phyloP scores from a whole-genome alignment of 2,329 filamentous ascomycete genomes.

The Coniella lustricola region DNA sequence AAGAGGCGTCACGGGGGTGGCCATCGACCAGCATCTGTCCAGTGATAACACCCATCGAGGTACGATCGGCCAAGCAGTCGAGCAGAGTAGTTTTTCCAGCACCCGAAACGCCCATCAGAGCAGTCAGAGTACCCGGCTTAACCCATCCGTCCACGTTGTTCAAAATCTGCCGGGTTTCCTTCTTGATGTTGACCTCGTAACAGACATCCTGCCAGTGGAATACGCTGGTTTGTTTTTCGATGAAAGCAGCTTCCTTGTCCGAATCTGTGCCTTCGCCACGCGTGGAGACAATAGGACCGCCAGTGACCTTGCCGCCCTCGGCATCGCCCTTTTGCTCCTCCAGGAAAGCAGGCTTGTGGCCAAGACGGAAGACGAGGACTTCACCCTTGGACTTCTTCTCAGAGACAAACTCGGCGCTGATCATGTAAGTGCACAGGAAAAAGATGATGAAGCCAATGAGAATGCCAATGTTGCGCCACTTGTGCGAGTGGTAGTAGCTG shows the following conservation, averaged over 20 bases:
- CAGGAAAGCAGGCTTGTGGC: conserved; percentile 52
- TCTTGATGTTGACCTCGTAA: conserved; percentile 17
- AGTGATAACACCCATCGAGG: conserved; percentile 63
- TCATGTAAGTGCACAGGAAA: conserved; percentile 55
- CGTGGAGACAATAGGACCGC: conserved; percentile 39
- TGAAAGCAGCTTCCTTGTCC: conserved; percentile 27
- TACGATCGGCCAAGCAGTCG: conserved; percentile 61
- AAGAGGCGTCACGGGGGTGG: conserved; percentile 52
- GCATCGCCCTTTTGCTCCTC: conserved; percentile 57
- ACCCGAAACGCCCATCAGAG: conserved; percentile 50
- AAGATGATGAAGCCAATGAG: conserved; percentile 58
- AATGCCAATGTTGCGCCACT: conserved; percentile 68
- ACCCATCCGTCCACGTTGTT: conserved; percentile 17
- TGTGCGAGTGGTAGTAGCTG: conserved; percentile 49
- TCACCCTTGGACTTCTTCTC: conserved; percentile 68
- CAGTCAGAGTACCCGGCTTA: conserved; percentile 16
- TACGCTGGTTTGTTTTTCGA: conserved; percentile 14
- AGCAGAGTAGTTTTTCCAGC: conserved; percentile 68
- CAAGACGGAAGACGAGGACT: conserved; percentile 66
- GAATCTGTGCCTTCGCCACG: conserved; percentile 30
- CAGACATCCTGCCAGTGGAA: conserved; percentile 18
- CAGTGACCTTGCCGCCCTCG: conserved; percentile 43
- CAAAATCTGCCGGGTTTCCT: conserved; percentile 13
- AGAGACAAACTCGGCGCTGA: conserved; percentile 59
- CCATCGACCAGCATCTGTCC: conserved; percentile 66